Conservation (phyloP, 2,329 filamentous ascomycete genomes). For the Chaetomiaceae sp. region DNA sequence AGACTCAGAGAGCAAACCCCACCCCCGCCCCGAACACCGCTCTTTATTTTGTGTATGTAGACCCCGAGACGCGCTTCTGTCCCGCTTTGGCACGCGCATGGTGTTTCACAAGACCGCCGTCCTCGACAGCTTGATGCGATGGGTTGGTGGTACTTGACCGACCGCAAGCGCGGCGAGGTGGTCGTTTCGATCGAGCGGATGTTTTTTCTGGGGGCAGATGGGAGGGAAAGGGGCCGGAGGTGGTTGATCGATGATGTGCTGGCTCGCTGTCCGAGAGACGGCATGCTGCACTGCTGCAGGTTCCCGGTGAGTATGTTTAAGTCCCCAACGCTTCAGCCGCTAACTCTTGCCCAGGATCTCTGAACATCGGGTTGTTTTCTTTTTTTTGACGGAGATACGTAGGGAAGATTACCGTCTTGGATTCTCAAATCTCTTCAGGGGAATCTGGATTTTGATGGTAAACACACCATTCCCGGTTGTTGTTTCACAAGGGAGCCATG, state of each 20-base stretch:
- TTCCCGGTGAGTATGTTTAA: slow-evolving; percentile 3
- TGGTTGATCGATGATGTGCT: slow-evolving; percentile 6
- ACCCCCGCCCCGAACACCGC: too few relatives aligned
- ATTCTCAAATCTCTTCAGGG: not conserved
- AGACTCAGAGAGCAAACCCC: too few relatives aligned
- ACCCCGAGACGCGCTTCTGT: too few relatives aligned
- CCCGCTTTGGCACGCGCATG: too few relatives aligned
- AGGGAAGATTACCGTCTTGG: too few relatives aligned
- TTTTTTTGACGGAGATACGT: not conserved
- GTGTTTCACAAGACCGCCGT: too few relatives aligned
- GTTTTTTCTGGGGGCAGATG: not conserved
- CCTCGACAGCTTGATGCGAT: too few relatives aligned
- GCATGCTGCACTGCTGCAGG: slow-evolving; percentile 7
- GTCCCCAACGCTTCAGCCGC: not conserved
- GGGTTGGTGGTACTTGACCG: not conserved
- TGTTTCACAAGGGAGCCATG: too few relatives aligned
- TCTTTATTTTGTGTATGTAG: too few relatives aligned
- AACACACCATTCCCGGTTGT: too few relatives aligned
- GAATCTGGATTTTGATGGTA: too few relatives aligned
- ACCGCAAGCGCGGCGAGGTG: not conserved
- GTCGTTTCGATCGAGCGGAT: not conserved
- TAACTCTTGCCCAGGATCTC: not conserved
- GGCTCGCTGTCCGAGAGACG: not conserved
- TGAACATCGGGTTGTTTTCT: not conserved
- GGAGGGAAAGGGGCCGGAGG: not conserved